Evolutionary conservation across 1,284 basidiomycete species (phyloP).

Genomic region (Microbotryum silenes-acaulis): DNA sequence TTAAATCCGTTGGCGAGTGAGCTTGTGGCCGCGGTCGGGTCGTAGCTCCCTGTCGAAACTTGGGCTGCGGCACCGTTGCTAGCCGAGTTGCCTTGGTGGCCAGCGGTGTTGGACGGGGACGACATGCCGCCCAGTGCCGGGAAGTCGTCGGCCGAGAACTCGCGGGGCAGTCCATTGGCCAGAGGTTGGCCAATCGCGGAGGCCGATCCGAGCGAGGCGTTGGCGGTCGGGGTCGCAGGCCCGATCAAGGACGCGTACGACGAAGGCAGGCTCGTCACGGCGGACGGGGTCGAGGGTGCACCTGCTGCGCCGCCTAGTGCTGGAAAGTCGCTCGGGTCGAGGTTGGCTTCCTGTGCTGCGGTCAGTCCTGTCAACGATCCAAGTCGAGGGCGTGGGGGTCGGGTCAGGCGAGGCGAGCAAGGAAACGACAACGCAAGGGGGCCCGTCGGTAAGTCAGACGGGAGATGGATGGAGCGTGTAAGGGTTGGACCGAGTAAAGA

Average conservation of each 20-base stretch:
- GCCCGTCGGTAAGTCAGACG: too few species aligned
- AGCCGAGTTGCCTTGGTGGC: neutral
- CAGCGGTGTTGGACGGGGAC: neutral
- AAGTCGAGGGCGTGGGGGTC: too few species aligned
- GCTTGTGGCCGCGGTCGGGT: too few species aligned
- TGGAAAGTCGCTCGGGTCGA: conserved; percentile 77
- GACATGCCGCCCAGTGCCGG: conserved; percentile 34
- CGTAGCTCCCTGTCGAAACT: neutral
- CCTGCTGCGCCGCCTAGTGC: conserved; percentile 56
- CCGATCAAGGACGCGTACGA: conserved; percentile 34
- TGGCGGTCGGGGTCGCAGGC: conserved; percentile 3
- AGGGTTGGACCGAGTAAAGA: too few species aligned
- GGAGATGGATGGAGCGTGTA: too few species aligned
- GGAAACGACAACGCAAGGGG: too few species aligned
- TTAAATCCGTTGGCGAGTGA: conserved; percentile 14
- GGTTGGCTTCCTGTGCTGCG: conserved; percentile 52
- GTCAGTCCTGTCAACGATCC: too few species aligned
- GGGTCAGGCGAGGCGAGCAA: too few species aligned
- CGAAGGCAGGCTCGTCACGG: conserved; percentile 25
- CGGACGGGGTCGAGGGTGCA: conserved; percentile 8
- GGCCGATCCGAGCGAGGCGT: conserved; percentile 5
- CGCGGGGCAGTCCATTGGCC: conserved; percentile 4
- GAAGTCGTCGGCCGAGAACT: conserved; percentile 35
- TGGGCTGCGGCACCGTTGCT: neutral
- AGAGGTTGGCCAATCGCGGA: neutral